phyloP scores from a whole-genome alignment of 768 basidiomycete species.

The Pleurotus citrinopileatus region DNA sequence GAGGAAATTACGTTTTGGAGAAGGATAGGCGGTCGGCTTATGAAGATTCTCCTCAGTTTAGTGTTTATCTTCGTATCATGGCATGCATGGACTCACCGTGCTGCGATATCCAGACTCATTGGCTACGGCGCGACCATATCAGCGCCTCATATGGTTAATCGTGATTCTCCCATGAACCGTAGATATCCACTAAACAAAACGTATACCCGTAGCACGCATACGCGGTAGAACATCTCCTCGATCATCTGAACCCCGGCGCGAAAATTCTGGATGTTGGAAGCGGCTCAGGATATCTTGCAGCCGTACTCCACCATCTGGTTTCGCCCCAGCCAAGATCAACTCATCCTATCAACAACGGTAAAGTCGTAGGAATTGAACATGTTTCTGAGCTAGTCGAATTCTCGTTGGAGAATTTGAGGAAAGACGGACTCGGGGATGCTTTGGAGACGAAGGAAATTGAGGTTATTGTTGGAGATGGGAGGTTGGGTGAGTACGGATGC shows the following conservation, averaged over 20 bases:
- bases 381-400: constrained; percentile 72
- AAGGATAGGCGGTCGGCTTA: constrained; percentile 51
- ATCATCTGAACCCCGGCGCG: constrained; percentile 65
- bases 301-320: constrained; percentile 77
- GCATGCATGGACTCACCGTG: background rate
- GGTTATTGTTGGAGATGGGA: constrained; percentile 76
- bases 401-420: constrained; percentile 64
- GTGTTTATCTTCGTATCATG: constrained; percentile 13
- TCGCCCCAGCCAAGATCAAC: constrained; percentile 24
- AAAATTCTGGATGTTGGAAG: constrained; percentile 88
- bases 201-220: constrained; percentile 68
- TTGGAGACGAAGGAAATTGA: constrained; percentile 55
- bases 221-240: constrained; percentile 74
- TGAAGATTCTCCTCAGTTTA: constrained; percentile 73
- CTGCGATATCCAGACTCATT: constrained; percentile 50
- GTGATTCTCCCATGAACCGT: background rate
- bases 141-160: constrained; percentile 91
- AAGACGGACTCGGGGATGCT: constrained; percentile 58
- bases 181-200: background rate
- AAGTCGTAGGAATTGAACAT: constrained; percentile 90
- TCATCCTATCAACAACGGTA: constrained; percentile 49
- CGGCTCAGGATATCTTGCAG: constrained; percentile 85
- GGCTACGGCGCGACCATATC: constrained; percentile 90
- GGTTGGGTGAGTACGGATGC: constrained; percentile 47
- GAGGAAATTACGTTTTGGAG: constrained; percentile 62